Conservation (phyloP, 345 rosid genomes). For the Turritis glabra region DNA sequence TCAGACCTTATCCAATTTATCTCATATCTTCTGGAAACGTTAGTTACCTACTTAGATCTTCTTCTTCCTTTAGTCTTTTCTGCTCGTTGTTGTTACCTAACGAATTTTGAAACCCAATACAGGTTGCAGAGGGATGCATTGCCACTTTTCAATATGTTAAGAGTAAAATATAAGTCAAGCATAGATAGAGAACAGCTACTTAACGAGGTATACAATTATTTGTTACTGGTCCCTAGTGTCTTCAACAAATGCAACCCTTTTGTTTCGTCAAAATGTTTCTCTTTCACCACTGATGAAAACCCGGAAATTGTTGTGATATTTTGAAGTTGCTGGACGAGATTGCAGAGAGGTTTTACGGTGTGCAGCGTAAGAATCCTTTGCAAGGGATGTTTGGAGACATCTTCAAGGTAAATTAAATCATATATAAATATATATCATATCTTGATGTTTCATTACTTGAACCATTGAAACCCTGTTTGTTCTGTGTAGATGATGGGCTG, state of each 20-base stretch:
- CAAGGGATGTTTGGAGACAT: slow-evolving; percentile 91
- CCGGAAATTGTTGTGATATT: slow-evolving; percentile 10
- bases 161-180: slow-evolving; percentile 63
- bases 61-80: slow-evolving; percentile 12
- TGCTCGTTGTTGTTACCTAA: background rate
- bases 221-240: background rate
- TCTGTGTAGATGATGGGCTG: slow-evolving; percentile 40
- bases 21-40: slow-evolving; percentile 72
- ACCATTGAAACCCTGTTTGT: slow-evolving; percentile 1
- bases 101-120: slow-evolving; percentile 24
- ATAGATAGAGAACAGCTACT: slow-evolving; percentile 87
- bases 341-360: slow-evolving; percentile 81
- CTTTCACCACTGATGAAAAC: background rate
- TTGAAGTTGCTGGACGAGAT: slow-evolving; percentile 80
- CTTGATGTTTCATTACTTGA: background rate
- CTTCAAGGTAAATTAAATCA: slow-evolving; percentile 52
- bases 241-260: background rate
- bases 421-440: background rate
- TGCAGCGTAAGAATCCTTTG: slow-evolving; percentile 75
- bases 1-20: slow-evolving; percentile 70
- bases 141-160: slow-evolving; percentile 89
- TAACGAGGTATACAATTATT: slow-evolving; percentile 54
- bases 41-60: slow-evolving; percentile 34
- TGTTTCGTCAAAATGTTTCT: background rate
- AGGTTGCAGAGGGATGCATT: slow-evolving; percentile 94